Percentiles rank a stretch among this genome's conserved stretches.
Conservation (phyloP, 805 yeast species). For the Wickerhamomyces xylosicus region DNA sequence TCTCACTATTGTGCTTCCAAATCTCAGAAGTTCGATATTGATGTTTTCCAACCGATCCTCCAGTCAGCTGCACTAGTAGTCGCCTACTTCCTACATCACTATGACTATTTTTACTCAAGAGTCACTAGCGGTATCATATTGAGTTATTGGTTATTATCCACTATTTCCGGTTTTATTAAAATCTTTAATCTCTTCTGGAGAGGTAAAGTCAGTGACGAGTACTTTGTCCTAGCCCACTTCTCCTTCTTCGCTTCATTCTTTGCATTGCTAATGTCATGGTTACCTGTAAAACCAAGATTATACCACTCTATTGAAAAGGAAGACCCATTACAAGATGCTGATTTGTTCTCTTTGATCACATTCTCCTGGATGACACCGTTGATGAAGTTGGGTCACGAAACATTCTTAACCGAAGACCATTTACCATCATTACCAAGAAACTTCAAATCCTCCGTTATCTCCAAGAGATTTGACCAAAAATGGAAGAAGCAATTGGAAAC, state of each 20-base stretch:
- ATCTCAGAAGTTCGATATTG: constrained; percentile 15
- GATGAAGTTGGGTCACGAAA: constrained; percentile 68
- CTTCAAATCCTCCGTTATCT: constrained; percentile 45
- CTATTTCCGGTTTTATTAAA: constrained; percentile 37
- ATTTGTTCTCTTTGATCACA: constrained; percentile 67
- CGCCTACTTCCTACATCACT: constrained; percentile 48
- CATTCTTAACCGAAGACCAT: constrained; percentile 47
- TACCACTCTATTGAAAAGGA: constrained; percentile 28
- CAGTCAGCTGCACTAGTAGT: constrained; percentile 35
- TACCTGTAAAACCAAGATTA: constrained; percentile 26
- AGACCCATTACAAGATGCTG: constrained; percentile 32
- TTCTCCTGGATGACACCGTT: constrained; percentile 90
- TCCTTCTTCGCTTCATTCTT: constrained; percentile 22
- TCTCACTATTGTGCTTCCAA: constrained; percentile 13
- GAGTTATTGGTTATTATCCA: constrained; percentile 62
- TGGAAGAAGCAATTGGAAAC: constrained; percentile 57
- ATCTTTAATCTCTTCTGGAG: constrained; percentile 28
- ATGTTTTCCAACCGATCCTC: constrained; percentile 26
- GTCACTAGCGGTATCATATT: constrained; percentile 62
- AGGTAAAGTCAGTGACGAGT: constrained; percentile 14
- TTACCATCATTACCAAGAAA: constrained; percentile 71
- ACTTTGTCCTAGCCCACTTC: constrained; percentile 23
- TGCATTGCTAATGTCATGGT: constrained; percentile 25
- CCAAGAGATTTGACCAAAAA: constrained; percentile 37
- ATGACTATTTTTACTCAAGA: constrained; percentile 58